Percentiles rank a stretch among this genome's conserved stretches.
phyloP scores from a whole-genome alignment of 129 eudicot genomes.

The Apium graveolens region DNA sequence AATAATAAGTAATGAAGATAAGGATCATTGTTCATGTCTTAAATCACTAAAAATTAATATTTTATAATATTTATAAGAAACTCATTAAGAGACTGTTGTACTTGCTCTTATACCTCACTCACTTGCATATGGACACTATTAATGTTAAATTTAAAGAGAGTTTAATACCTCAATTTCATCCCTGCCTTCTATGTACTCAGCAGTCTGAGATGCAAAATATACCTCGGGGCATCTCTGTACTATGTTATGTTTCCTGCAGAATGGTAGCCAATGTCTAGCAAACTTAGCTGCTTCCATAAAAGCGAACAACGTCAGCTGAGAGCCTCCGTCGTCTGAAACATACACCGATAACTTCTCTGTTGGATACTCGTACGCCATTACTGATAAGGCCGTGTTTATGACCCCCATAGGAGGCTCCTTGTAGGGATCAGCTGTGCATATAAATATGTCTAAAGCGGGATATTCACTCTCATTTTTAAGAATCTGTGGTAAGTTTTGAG shows the following conservation, averaged over 20 bases:
- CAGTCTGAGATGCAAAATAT: conserved; percentile 31
- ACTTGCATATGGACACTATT: background rate
- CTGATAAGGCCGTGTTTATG: conserved; percentile 56
- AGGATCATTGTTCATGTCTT: too few species aligned
- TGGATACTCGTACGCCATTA: conserved; percentile 78
- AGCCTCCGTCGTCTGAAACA: conserved; percentile 83
- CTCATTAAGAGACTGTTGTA: too few species aligned
- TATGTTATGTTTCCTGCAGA: conserved; percentile 48
- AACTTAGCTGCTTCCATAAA: conserved; percentile 73
- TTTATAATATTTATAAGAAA: too few species aligned
- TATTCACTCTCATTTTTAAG: conserved; percentile 18
- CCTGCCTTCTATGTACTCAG: conserved; percentile 7
- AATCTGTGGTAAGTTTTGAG: conserved; percentile 31
- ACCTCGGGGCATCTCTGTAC: conserved; percentile 55
- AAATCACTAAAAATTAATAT: too few species aligned
- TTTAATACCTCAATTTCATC: conserved; percentile 49
- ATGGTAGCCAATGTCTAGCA: conserved; percentile 65
- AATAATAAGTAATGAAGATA: too few species aligned
- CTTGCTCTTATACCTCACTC: too few species aligned
- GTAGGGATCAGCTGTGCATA: conserved; percentile 70
- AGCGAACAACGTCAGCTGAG: conserved; percentile 63
- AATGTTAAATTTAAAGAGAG: background rate
- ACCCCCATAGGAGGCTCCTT: conserved; percentile 61
- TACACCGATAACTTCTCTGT: conserved; percentile 64
- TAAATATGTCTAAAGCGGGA: conserved; percentile 54